Conservation (phyloP, 2,329 filamentous ascomycete genomes). For the Juglanconis juglandina region DNA sequence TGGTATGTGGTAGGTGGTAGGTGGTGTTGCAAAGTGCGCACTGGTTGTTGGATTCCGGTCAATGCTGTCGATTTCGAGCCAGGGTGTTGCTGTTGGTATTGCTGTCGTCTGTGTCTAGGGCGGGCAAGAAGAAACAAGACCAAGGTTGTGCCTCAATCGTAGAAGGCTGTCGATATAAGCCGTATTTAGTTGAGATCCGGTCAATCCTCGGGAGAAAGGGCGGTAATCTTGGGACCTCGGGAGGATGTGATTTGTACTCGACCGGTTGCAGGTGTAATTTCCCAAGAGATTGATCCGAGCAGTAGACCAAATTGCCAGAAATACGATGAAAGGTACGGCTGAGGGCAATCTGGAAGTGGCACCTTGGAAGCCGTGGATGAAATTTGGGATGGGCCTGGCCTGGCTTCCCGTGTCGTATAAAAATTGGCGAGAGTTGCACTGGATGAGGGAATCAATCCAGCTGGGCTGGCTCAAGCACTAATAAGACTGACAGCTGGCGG, state of each 20-base stretch:
- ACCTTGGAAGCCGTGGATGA: not conserved
- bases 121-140: not conserved
- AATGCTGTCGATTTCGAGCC: not conserved
- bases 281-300: slow-evolving; percentile 1
- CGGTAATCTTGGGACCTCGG: not conserved
- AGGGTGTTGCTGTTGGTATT: too few species aligned
- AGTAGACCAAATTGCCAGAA: not conserved
- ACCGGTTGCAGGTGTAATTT: not conserved
- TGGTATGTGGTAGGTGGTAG: not conserved
- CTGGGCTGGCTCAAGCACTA: not conserved
- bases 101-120: not conserved
- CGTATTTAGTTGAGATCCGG: not conserved
- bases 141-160: not conserved
- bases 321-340: not conserved
- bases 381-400: too few species aligned
- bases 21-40: not conserved
- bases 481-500: not conserved
- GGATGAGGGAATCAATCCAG: not conserved
- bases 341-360: not conserved
- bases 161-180: not conserved
- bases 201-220: not conserved
- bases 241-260: not conserved
- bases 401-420: not conserved
- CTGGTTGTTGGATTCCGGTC: not conserved
- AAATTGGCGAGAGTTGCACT: not conserved